Percentiles rank a stretch among this genome's conserved stretches.
These are phyloP conservation scores for Lactarius psammicola DNA, from an alignment of 768 basidiomycete genomes.

Conservation along the genomic window DNA sequence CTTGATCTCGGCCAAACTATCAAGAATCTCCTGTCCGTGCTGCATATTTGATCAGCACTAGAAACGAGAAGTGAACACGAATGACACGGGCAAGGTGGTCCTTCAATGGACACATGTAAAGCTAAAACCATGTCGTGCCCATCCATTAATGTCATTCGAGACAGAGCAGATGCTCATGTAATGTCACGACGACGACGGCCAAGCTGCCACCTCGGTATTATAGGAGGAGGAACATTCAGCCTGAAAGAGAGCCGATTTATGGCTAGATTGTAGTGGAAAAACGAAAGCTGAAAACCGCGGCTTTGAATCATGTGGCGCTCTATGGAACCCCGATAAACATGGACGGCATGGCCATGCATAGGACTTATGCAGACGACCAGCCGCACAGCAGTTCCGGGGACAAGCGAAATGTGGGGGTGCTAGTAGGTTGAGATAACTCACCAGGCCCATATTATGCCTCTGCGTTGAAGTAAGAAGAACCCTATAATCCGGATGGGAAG, in stretches of 20 bases:
- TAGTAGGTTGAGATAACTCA: slow-evolving; percentile 42
- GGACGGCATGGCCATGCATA: not conserved
- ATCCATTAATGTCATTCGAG: not conserved
- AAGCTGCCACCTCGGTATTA: not conserved
- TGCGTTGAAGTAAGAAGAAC: slow-evolving; percentile 55
- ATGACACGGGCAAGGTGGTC: not conserved
- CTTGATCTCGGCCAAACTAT: slow-evolving; percentile 63
- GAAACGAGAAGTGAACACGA: slow-evolving; percentile 8
- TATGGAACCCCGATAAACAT: not conserved
- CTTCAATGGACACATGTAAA: not conserved
- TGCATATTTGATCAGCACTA: slow-evolving; percentile 35
- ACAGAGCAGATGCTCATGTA: not conserved
- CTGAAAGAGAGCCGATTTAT: not conserved
- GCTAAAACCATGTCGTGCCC: not conserved
- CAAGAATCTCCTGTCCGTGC: slow-evolving; percentile 76
- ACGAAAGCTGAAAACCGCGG: not conserved
- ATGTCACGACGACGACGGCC: not conserved
- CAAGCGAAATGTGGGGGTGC: slow-evolving; percentile 11
- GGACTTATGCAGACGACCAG: slow-evolving; percentile 6
- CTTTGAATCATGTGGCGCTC: not conserved
- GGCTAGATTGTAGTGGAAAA: not conserved
- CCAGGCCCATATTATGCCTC: slow-evolving; percentile 63
- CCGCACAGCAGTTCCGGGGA: slow-evolving; percentile 3
- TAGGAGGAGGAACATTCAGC: not conserved
- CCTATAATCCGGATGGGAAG: slow-evolving; percentile 64